Conservation (phyloP, 352 stramenopile species). For the Phytophthora constricta region DNA sequence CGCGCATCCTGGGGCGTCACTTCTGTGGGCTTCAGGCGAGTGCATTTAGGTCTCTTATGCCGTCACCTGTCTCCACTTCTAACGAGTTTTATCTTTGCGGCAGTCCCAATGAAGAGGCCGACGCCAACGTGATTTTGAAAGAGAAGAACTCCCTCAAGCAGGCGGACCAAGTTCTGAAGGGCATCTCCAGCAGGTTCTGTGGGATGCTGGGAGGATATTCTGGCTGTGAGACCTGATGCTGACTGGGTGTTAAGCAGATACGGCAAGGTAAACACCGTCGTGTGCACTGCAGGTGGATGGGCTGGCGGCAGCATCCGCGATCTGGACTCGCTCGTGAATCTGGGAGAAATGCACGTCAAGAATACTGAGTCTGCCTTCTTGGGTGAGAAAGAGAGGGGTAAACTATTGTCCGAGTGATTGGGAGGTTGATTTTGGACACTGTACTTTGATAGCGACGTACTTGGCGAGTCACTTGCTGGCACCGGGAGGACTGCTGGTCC, state of each 20-base stretch:
- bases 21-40: slow-evolving; percentile 69
- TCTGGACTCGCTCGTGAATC: slow-evolving; percentile 61
- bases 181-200: slow-evolving; percentile 47
- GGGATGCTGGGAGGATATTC: neutral
- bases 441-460: slow-evolving; percentile 66
- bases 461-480: slow-evolving; percentile 73
- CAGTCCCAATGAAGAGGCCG: slow-evolving; percentile 62
- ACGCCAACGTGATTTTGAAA: slow-evolving; percentile 56
- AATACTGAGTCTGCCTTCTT: slow-evolving; percentile 84
- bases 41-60: neutral
- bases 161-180: slow-evolving; percentile 55
- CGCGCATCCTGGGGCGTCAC: slow-evolving; percentile 71
- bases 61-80: neutral
- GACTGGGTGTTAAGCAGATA: slow-evolving; percentile 28
- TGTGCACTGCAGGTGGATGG: slow-evolving; percentile 86
- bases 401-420: too few relatives aligned
- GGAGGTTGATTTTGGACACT: neutral
- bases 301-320: slow-evolving; percentile 78
- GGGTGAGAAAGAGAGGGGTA: slow-evolving; percentile 33
- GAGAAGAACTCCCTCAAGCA: slow-evolving; percentile 56
- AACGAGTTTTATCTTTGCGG: neutral
- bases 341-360: slow-evolving; percentile 76
- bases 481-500: slow-evolving; percentile 73
- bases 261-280: slow-evolving; percentile 73
- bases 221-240: neutral